These are phyloP conservation scores for Cucumis sativus DNA, from an alignment of 306 rosid genomes.

Conservation along the genomic window Cucumber_9930_V3 NC_026658.2:14842001-14842500, in stretches of 20 bases:
- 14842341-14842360: slow-evolving; percentile 12
- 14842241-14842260: background rate
- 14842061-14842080: background rate
- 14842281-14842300: background rate
- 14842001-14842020: background rate
- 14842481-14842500: slow-evolving; percentile 26
- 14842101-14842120: background rate
- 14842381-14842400: background rate
- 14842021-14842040: background rate
- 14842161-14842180: background rate
- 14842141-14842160: slow-evolving; percentile 7
- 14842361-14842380: slow-evolving; percentile 9
- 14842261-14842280: background rate
- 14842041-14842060: background rate
- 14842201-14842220: too few relatives aligned
- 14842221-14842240: background rate
- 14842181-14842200: slow-evolving; percentile 2
- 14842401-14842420: background rate
- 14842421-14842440: background rate
- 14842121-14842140: background rate
- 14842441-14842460: background rate
- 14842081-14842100: background rate
- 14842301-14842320: background rate
- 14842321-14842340: slow-evolving; percentile 11
- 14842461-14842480: background rate